A percentile compares a stretch with the other conserved stretches of the same genome.
Conservation (phyloP, 1,284 basidiomycete genomes). For the Vanrija sp. region DNA sequence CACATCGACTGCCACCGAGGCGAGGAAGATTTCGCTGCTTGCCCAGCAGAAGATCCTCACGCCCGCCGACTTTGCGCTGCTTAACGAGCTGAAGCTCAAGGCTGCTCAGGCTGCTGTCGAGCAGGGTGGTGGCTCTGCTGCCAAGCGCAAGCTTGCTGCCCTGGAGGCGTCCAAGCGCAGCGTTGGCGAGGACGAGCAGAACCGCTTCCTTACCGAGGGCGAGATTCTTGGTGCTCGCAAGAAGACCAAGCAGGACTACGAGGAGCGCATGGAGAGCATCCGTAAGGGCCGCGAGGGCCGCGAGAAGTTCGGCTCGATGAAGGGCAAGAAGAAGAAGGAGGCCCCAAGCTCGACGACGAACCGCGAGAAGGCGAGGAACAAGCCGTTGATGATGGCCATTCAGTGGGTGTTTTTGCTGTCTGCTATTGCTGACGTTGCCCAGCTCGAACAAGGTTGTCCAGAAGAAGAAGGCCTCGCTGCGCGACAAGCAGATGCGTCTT, state of each 20-base stretch:
- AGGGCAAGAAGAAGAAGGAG: slow-evolving; percentile 83
- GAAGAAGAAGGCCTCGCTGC: slow-evolving; percentile 82
- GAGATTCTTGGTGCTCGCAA: slow-evolving; percentile 93
- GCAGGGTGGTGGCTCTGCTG: slow-evolving; percentile 65
- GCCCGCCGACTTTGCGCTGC: slow-evolving; percentile 90
- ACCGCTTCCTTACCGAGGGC: slow-evolving; percentile 76
- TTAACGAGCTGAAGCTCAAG: slow-evolving; percentile 83
- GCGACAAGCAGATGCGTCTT: slow-evolving; percentile 61
- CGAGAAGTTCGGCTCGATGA: slow-evolving; percentile 86
- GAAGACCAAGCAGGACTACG: slow-evolving; percentile 90
- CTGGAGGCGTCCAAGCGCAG: slow-evolving; percentile 66
- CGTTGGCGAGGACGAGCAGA: slow-evolving; percentile 51
- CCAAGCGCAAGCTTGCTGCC: slow-evolving; percentile 80
- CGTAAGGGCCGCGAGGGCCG: slow-evolving; percentile 90
- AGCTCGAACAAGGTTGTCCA: slow-evolving; percentile 52
- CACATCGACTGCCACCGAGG: slow-evolving; percentile 36
- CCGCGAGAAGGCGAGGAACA: slow-evolving; percentile 82
- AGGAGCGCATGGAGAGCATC: slow-evolving; percentile 88
- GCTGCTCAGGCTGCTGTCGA: slow-evolving; percentile 73
- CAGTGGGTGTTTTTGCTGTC: slow-evolving; percentile 54
- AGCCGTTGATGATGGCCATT: slow-evolving; percentile 87
- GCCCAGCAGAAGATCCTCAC: slow-evolving; percentile 74
- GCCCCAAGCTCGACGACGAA: slow-evolving; percentile 78
- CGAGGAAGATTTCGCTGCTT: slow-evolving; percentile 47
- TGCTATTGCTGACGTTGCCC: neutral